Evolutionary conservation across 1,284 basidiomycete species (phyloP).

Genomic region (Papiliotrema nemorosa): DNA sequence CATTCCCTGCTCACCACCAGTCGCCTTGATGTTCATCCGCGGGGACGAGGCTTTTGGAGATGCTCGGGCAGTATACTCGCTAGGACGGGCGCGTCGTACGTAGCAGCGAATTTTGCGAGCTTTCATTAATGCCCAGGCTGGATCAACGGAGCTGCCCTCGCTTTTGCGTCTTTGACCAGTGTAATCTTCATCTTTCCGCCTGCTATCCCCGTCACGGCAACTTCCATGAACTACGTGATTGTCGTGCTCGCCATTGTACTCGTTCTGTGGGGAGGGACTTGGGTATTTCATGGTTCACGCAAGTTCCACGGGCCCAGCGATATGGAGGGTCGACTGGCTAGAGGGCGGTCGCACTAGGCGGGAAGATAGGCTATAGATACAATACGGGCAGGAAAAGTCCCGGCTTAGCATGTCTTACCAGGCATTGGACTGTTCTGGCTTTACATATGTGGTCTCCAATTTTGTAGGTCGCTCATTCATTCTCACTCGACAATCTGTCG

Average conservation of each 20-base stretch:
- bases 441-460: too few relatives aligned
- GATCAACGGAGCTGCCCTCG: conserved; percentile 38
- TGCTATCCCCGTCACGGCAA: conserved; percentile 32
- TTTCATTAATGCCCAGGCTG: conserved; percentile 14
- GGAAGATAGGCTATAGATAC: too few relatives aligned
- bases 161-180: conserved; percentile 43
- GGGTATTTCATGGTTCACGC: not conserved
- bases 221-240: conserved; percentile 45
- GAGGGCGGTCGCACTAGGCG: too few relatives aligned
- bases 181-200: conserved; percentile 52
- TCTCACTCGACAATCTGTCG: too few relatives aligned
- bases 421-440: too few relatives aligned
- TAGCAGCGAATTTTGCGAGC: not conserved
- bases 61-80: not conserved
- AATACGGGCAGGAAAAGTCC: too few relatives aligned
- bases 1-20: not conserved
- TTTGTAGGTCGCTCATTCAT: too few relatives aligned
- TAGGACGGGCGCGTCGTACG: conserved; percentile 15
- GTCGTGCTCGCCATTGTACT: conserved; percentile 23
- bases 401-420: too few relatives aligned
- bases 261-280: not conserved
- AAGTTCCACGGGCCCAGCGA: conserved; percentile 5
- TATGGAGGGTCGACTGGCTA: not conserved
- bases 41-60: conserved; percentile 41
- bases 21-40: conserved; percentile 40